Conservation (phyloP, 1,139 yeast genomes). For the Blastobotrys ciferrii region DNA sequence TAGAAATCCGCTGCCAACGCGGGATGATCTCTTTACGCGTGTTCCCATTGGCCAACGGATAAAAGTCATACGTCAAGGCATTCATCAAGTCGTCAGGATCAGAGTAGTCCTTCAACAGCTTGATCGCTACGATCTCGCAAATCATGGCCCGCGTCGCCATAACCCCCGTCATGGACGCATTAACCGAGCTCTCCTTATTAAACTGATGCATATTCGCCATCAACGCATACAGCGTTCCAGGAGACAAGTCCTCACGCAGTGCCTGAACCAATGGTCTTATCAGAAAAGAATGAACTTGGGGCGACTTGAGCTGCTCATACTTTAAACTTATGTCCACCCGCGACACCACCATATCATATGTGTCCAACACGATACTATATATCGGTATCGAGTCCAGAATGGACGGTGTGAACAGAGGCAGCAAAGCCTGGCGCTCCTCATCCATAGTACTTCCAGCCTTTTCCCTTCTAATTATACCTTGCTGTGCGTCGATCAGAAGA, state of each 20-base stretch:
- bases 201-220: constrained; percentile 43
- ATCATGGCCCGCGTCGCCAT: constrained; percentile 52
- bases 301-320: constrained; percentile 55
- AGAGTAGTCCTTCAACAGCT: constrained; percentile 50
- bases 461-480: neutral
- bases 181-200: constrained; percentile 48
- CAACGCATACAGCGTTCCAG: constrained; percentile 38
- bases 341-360: constrained; percentile 33
- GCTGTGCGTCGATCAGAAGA: too few relatives aligned
- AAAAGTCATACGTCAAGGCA: constrained; percentile 41
- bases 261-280: constrained; percentile 49
- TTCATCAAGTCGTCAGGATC: constrained; percentile 46
- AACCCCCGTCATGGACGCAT: constrained; percentile 50
- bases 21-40: constrained; percentile 33
- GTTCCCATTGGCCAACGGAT: constrained; percentile 39
- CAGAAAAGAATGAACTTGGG: constrained; percentile 51
- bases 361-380: constrained; percentile 32
- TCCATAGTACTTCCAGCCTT: constrained; percentile 2
- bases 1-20: constrained; percentile 49
- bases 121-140: constrained; percentile 55
- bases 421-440: constrained; percentile 22
- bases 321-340: constrained; percentile 48
- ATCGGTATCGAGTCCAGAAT: constrained; percentile 37
- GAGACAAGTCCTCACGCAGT: constrained; percentile 28
- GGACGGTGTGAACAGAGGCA: constrained; percentile 31